Evolutionary conservation across 108 stramenopile genomes (phyloP), one percentile per base, ranked within the genome.

Genomic region (Skeletonema grethae): DNA sequence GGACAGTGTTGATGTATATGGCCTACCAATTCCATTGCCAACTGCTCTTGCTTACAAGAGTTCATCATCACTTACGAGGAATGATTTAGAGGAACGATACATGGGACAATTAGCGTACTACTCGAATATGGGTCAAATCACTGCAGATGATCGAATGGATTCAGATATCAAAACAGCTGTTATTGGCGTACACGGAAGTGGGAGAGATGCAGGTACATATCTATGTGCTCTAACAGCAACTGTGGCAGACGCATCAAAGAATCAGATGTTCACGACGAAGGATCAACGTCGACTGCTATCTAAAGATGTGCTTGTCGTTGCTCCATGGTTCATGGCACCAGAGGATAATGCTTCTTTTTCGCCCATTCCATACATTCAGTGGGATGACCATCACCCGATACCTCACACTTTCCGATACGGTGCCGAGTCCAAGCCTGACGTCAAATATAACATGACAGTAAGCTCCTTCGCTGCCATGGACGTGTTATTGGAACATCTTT

Each of bases 331-430:
- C 75, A 61, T 88, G 20, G 73, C 89, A 7, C 86, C 86, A 0
- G 67, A 61, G 35, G 88, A 86, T 45, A 46, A 57, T 9, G 57
- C 71, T 25, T 43, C 72, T 6, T 66, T 66, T 34, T 34, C 32
- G 32, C 2, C 25, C 11, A 61, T 75, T 13, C 67, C 84, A n/a
- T 79, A 61, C 9, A 32, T 92, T 31, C 65, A 76, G 32, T 95
- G 94, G 94, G 73, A 72, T 18, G 89, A 90, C 24, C 63, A 60
- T 22, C 11, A 67, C 29, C 84, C 82, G 20, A 72, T 88, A 15
- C 34, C 67, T 7, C 91, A 95, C 78, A 81, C 89, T 0, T 95
- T 86, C 81, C 81, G 91, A 36, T 95, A 93, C 46, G 94, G 94
- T 11, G 89, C 94, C 24, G 84, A 92, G 59, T 87, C 90, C 7